Percentiles rank a stretch among this genome's conserved stretches.
phyloP scores from a whole-genome alignment of 768 basidiomycete species.

The Boletus rex-veris region DNA sequence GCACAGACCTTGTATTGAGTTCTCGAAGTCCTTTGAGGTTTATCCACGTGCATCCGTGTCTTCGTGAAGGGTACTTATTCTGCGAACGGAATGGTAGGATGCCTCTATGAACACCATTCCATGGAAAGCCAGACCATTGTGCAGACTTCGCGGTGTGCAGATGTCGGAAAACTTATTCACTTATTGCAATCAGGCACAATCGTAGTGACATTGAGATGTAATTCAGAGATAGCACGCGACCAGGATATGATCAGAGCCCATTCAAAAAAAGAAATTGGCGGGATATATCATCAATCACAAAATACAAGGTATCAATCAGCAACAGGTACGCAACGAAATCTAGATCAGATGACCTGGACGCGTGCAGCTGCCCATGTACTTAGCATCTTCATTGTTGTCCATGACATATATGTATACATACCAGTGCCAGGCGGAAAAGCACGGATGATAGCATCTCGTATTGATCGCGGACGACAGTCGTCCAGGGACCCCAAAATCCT shows the following conservation, averaged over 20 bases:
- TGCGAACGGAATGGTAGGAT: too few relatives aligned
- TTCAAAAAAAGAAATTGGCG: too few relatives aligned
- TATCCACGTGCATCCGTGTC: too few relatives aligned
- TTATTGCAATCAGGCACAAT: too few relatives aligned
- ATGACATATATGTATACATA: constrained; percentile 32
- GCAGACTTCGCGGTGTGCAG: too few relatives aligned
- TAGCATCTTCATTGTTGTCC: constrained; percentile 4
- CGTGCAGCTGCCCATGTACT: constrained; percentile 44
- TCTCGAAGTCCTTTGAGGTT: too few relatives aligned
- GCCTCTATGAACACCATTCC: too few relatives aligned
- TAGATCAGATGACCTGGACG: constrained; percentile 44
- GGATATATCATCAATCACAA: constrained; percentile 65
- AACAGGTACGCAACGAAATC: constrained; percentile 61
- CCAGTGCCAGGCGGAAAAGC: constrained; percentile 51
- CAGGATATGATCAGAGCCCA: neutral
- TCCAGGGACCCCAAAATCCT: constrained; percentile 61
- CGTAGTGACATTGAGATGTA: too few relatives aligned
- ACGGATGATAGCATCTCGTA: constrained; percentile 39
- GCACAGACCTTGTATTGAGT: too few relatives aligned
- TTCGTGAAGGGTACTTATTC: too few relatives aligned
- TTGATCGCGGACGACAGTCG: constrained; percentile 43
- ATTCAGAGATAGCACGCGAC: neutral
- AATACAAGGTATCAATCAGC: constrained; percentile 70
- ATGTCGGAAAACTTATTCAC: too few relatives aligned
- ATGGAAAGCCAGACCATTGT: too few relatives aligned